Percentiles rank a stretch among this genome's conserved stretches.
Evolutionary conservation across 495 filamentous ascomycete genomes (phyloP).

Genomic region (Neurospora africana): DNA sequence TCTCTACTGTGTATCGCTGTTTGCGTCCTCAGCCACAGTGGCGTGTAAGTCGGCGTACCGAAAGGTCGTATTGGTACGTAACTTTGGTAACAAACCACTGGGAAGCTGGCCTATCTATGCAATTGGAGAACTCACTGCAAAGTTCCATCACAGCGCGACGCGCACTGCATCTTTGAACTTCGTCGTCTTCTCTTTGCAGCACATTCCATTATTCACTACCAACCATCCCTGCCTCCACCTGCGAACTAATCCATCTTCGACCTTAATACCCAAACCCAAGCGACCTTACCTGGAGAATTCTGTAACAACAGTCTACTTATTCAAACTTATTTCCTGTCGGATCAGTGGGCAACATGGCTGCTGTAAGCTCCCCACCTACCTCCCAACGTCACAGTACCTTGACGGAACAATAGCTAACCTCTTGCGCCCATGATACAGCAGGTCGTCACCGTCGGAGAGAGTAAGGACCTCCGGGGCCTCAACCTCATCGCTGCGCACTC

Average conservation of each 20-base stretch:
- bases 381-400: background rate
- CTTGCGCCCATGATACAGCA: conserved; percentile 36
- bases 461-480: conserved; percentile 83
- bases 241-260: background rate
- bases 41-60: background rate
- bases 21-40: conserved; percentile 4
- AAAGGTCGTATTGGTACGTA: background rate
- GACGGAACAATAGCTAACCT: conserved; percentile 1
- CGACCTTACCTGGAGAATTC: background rate
- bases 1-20: background rate
- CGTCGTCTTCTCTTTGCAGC: background rate
- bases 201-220: background rate
- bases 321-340: background rate
- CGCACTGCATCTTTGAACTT: background rate
- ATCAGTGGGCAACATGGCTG: conserved; percentile 22
- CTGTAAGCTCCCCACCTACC: conserved; percentile 16
- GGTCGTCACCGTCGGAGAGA: conserved; percentile 88
- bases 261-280: background rate
- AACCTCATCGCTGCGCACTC: conserved; percentile 98
- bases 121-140: background rate
- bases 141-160: background rate
- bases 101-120: background rate
- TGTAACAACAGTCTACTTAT: background rate
- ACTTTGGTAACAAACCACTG: background rate
- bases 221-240: background rate